Evolutionary conservation across 441 rosid genomes (phyloP).

Genomic region (Populus hybrid): DNA sequence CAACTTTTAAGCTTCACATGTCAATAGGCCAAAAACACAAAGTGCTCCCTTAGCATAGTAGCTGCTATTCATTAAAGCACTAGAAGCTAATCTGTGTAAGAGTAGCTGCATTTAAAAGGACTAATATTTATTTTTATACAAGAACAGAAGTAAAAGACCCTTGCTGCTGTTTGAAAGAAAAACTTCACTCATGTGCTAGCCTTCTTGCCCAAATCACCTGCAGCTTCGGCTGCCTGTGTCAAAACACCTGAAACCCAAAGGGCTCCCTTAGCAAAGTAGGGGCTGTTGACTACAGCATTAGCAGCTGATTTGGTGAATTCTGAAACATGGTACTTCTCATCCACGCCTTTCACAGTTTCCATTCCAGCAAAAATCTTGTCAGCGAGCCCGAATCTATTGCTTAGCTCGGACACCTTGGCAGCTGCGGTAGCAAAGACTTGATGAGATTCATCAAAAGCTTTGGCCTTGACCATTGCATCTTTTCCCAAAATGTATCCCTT

Average conservation of each 20-base stretch:
- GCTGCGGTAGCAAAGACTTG: constrained; percentile 66
- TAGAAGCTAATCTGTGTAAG: background rate
- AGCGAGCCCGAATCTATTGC: constrained; percentile 64
- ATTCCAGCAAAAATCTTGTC: constrained; percentile 67
- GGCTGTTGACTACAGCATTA: constrained; percentile 59
- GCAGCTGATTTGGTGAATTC: constrained; percentile 74
- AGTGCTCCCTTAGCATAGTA: too few species aligned
- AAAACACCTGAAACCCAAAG: constrained; percentile 71
- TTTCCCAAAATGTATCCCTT: constrained; percentile 77
- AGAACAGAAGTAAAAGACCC: background rate
- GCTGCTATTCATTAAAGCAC: too few species aligned
- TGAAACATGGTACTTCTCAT: constrained; percentile 65
- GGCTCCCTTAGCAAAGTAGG: constrained; percentile 75
- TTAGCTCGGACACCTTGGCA: constrained; percentile 62
- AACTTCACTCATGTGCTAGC: background rate
- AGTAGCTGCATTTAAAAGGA: background rate
- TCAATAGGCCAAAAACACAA: background rate
- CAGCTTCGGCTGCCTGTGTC: constrained; percentile 68
- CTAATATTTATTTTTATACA: constrained; percentile 11
- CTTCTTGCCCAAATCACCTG: constrained; percentile 65
- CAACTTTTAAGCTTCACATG: background rate
- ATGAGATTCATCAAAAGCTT: constrained; percentile 66
- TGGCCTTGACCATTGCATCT: constrained; percentile 66
- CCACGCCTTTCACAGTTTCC: constrained; percentile 64
- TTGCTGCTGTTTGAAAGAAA: background rate